These are phyloP conservation scores for Diplodia seriata DNA, from an alignment of 2,329 filamentous ascomycete species.

Conservation along the genomic window DNA sequence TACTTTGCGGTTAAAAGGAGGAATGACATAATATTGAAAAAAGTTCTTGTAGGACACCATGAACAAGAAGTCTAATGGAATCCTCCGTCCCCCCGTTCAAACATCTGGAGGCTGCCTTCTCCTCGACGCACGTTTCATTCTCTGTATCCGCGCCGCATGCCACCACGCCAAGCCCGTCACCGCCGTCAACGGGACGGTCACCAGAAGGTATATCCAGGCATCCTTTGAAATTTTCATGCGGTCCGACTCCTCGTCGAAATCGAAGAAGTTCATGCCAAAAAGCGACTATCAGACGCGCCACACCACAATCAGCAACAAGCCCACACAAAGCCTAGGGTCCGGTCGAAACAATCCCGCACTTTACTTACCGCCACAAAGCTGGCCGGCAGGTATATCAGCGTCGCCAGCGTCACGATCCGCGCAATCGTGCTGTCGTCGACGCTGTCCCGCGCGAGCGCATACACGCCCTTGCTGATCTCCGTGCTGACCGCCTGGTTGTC, in stretches of 20 bases:
- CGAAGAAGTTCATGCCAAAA: slow-evolving; percentile 27
- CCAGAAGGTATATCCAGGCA: slow-evolving; percentile 18
- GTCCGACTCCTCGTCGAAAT: not conserved
- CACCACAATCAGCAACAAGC: too few species aligned
- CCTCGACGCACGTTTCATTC: slow-evolving; percentile 8
- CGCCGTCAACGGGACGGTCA: slow-evolving; percentile 16
- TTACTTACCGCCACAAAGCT: slow-evolving; percentile 28
- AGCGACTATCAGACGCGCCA: slow-evolving; percentile 3
- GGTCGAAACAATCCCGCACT: too few species aligned
- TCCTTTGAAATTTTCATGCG: slow-evolving; percentile 6
- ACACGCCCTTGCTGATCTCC: slow-evolving; percentile 27
- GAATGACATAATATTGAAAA: slow-evolving; percentile 4
- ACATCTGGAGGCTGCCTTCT: not conserved
- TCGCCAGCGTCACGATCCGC: slow-evolving; percentile 17
- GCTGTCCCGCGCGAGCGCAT: slow-evolving; percentile 8
- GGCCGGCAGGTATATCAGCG: slow-evolving; percentile 21
- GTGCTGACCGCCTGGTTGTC: slow-evolving; percentile 19
- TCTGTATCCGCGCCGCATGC: slow-evolving; percentile 13
- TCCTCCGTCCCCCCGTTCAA: not conserved
- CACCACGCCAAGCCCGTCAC: slow-evolving; percentile 25
- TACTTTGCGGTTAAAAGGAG: not conserved
- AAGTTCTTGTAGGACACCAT: not conserved
- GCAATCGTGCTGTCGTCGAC: slow-evolving; percentile 22
- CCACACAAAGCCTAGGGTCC: too few species aligned
- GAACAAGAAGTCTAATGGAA: not conserved